phyloP scores from a whole-genome alignment of 805 yeast genomes.

The Yamadazyma sp. region DNA sequence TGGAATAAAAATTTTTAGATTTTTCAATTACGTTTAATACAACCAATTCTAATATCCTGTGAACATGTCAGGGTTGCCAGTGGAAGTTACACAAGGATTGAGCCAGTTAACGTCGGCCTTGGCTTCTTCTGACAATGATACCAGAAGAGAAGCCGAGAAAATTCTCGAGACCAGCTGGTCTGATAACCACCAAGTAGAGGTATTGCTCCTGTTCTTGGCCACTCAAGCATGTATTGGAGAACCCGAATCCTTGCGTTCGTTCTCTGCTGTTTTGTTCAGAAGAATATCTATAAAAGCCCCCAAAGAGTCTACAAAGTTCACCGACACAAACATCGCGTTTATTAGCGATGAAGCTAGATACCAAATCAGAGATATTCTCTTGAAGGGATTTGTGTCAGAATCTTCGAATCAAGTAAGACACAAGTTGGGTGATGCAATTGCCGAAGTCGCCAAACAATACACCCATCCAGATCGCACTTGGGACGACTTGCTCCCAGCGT shows the following conservation, averaged over 20 bases:
- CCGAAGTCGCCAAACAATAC: slow-evolving; percentile 80
- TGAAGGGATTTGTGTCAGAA: slow-evolving; percentile 69
- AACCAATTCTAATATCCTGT: not conserved
- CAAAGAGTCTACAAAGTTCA: slow-evolving; percentile 58
- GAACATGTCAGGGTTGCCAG: slow-evolving; percentile 51
- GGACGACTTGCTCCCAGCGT: slow-evolving; percentile 76
- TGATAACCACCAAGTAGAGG: slow-evolving; percentile 50
- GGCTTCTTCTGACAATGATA: slow-evolving; percentile 73
- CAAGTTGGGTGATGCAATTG: slow-evolving; percentile 89
- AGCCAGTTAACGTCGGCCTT: slow-evolving; percentile 53
- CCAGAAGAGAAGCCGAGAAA: slow-evolving; percentile 78
- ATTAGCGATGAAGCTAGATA: slow-evolving; percentile 55
- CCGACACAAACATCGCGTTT: slow-evolving; percentile 76
- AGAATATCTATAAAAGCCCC: slow-evolving; percentile 83
- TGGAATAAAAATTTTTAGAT: slow-evolving; percentile 6
- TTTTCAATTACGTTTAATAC: slow-evolving; percentile 1
- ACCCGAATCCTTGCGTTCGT: slow-evolving; percentile 60
- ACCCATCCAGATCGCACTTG: slow-evolving; percentile 57
- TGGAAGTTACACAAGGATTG: slow-evolving; percentile 57
- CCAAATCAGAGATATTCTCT: slow-evolving; percentile 63
- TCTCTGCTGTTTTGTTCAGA: slow-evolving; percentile 87
- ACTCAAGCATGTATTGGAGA: slow-evolving; percentile 69
- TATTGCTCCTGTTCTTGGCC: slow-evolving; percentile 74
- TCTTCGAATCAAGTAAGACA: slow-evolving; percentile 82
- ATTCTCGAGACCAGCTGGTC: slow-evolving; percentile 77